Percentiles rank a stretch among this genome's conserved stretches.
These are phyloP conservation scores for Neurospora hispaniola DNA, from an alignment of 495 filamentous ascomycete species.

Conservation along the genomic window DNA sequence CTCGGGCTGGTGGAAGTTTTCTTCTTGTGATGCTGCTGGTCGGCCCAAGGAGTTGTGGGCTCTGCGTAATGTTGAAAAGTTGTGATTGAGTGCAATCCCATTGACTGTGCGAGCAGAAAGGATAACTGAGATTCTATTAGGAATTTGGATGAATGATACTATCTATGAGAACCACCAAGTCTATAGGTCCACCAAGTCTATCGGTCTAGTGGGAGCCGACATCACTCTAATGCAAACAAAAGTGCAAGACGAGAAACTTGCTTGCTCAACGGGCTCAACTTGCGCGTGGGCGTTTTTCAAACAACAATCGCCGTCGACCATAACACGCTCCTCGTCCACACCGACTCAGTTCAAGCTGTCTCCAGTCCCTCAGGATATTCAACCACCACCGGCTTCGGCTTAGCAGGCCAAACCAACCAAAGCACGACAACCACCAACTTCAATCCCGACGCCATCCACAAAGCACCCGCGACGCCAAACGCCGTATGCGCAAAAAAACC, in stretches of 20 bases:
- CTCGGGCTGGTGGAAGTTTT: conserved; percentile 43
- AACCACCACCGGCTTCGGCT: not conserved
- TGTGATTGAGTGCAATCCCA: not conserved
- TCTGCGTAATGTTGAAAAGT: not conserved
- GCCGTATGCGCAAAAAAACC: conserved; percentile 46
- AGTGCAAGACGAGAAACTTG: not conserved
- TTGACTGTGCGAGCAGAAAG: not conserved
- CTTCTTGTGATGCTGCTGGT: conserved; percentile 33
- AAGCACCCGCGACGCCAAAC: conserved; percentile 47
- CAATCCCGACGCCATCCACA: conserved; percentile 51
- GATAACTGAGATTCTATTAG: not conserved
- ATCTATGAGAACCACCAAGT: not conserved
- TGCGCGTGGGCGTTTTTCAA: not conserved
- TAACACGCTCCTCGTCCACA: not conserved
- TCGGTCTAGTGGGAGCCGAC: not conserved
- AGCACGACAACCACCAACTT: conserved; percentile 42
- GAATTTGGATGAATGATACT: not conserved
- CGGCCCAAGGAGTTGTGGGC: conserved; percentile 27
- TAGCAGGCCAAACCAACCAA: conserved; percentile 48
- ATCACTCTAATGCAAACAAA: not conserved
- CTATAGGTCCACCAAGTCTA: not conserved
- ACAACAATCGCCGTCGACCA: not conserved
- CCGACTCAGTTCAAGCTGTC: not conserved
- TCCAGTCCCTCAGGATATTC: not conserved
- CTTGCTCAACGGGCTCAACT: not conserved